Conservation (phyloP, 2,329 filamentous ascomycete species). For the Cordyceps pruinosa region DNA sequence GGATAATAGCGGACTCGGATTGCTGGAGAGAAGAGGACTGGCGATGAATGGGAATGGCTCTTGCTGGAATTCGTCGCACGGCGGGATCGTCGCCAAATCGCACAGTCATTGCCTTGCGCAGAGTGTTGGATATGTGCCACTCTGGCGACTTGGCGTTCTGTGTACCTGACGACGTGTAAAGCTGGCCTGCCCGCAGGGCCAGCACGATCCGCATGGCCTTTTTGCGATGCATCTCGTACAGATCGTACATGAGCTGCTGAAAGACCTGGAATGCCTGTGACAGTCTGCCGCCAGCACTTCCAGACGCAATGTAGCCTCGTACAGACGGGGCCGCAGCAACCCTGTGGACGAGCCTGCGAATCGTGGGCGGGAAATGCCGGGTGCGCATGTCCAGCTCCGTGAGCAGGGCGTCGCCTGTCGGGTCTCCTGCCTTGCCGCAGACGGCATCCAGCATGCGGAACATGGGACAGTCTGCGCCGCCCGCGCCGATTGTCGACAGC, state of each 20-base stretch:
- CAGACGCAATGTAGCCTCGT: background rate
- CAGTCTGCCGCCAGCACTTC: background rate
- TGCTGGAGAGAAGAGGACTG: background rate
- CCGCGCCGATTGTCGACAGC: background rate
- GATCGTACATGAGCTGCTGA: background rate
- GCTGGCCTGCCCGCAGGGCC: background rate
- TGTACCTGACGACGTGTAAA: background rate
- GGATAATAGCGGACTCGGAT: background rate
- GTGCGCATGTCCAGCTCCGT: background rate
- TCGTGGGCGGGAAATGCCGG: background rate
- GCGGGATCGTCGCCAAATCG: background rate
- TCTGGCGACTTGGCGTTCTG: background rate
- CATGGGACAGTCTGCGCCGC: conserved; percentile 6
- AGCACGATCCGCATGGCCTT: conserved; percentile 1
- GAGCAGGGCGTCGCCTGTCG: background rate
- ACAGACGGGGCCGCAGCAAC: background rate
- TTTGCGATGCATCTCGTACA: conserved; percentile 6
- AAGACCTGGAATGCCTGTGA: background rate
- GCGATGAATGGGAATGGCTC: background rate
- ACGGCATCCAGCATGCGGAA: conserved; percentile 1
- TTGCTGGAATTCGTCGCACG: background rate
- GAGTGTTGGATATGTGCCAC: background rate
- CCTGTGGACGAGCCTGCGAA: background rate
- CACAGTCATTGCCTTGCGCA: background rate
- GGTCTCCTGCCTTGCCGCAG: background rate